These are phyloP conservation scores for Oemleria cerasiformis DNA, from an alignment of 306 rosid species.

Conservation along the genomic window DNA sequence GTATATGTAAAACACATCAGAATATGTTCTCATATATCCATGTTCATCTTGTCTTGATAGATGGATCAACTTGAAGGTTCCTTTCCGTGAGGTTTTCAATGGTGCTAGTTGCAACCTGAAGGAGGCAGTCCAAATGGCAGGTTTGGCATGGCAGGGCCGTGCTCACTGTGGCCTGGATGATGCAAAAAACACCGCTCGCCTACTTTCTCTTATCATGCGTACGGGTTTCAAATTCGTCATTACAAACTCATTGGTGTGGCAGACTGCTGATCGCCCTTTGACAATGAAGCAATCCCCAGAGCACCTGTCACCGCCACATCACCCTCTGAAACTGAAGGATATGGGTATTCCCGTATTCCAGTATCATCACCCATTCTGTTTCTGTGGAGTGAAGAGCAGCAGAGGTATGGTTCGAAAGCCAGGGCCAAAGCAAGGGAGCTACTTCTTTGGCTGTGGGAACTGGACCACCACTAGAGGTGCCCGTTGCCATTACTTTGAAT, in stretches of 20 bases:
- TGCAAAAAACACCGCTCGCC: conserved; percentile 86
- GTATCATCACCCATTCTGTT: conserved; percentile 56
- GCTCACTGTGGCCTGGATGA: conserved; percentile 94
- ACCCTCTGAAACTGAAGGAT: conserved; percentile 55
- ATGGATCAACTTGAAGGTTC: conserved; percentile 87
- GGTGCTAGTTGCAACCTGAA: conserved; percentile 75
- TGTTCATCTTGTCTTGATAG: conserved; percentile 43
- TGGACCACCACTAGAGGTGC: conserved; percentile 80
- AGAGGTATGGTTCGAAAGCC: conserved; percentile 67
- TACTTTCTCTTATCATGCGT: conserved; percentile 70
- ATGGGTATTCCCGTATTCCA: conserved; percentile 39
- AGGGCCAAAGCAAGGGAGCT: conserved; percentile 80
- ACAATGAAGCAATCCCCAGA: conserved; percentile 63
- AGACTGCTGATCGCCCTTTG: conserved; percentile 47
- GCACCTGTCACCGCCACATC: conserved; percentile 39
- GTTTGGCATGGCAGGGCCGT: conserved; percentile 90
- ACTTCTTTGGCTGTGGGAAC: conserved; percentile 87
- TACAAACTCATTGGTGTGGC: conserved; percentile 70
- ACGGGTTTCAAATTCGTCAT: conserved; percentile 72
- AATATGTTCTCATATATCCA: conserved; percentile 1
- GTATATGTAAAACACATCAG: background rate
- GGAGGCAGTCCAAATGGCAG: conserved; percentile 90
- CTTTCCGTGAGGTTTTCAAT: conserved; percentile 81
- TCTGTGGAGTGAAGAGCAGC: conserved; percentile 82
- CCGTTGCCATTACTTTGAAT: conserved; percentile 82